Evolutionary conservation across 768 basidiomycete genomes (phyloP).

Genomic region (Lyophyllum decastes): DNA sequence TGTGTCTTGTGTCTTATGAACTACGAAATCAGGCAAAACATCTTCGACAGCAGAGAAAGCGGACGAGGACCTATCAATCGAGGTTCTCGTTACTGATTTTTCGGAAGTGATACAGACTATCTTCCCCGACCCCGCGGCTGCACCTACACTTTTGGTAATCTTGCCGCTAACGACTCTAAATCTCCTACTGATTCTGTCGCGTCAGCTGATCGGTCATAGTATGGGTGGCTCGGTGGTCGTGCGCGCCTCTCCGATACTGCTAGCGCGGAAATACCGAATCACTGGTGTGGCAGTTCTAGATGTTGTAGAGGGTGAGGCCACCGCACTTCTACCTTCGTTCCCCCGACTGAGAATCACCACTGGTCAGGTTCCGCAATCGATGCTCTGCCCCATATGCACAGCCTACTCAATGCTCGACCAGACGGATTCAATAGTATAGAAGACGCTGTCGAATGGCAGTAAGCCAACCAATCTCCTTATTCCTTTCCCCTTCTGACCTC

Average conservation of each 20-base stretch:
- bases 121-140: conserved; percentile 60
- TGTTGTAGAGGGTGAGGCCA: conserved; percentile 76
- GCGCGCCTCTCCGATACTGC: conserved; percentile 65
- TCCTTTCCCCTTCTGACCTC: neutral
- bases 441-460: conserved; percentile 97
- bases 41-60: conserved; percentile 36
- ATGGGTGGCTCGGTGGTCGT: conserved; percentile 95
- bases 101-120: conserved; percentile 65
- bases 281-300: conserved; percentile 82
- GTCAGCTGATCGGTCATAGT: conserved; percentile 87
- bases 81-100: conserved; percentile 73
- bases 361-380: conserved; percentile 85
- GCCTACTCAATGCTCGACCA: conserved; percentile 82
- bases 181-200: neutral
- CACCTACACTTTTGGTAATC: conserved; percentile 78
- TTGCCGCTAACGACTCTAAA: neutral
- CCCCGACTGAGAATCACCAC: neutral
- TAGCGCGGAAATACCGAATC: conserved; percentile 68
- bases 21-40: conserved; percentile 60
- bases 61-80: conserved; percentile 68
- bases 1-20: neutral
- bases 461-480: conserved; percentile 32
- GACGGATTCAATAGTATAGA: conserved; percentile 82
- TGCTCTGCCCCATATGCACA: conserved; percentile 91
- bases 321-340: neutral